Evolutionary conservation across 192 early-diverging fungal species (phyloP), one percentile per base, ranked within the genome.

Genomic region (Mortierella claussenii): DNA sequence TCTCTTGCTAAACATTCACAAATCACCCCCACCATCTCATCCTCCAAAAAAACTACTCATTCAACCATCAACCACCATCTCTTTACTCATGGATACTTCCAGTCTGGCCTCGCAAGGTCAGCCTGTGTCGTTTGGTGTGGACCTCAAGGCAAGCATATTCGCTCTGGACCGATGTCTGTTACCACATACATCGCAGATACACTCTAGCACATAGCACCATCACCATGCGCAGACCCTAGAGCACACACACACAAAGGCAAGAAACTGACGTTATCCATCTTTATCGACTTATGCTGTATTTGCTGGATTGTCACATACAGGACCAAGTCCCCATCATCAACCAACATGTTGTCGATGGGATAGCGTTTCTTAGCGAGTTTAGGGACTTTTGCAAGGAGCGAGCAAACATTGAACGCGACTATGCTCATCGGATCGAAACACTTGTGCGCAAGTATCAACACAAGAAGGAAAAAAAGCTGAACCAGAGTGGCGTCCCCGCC

Each of bases 361-460:
- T 93, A 37, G 78, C 82, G 9, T 92, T 91, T 47, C 50, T 91
- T 24, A 54, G 67, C 45, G 90, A 94, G 42, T 87, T 94, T 48
- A 83, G 88, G 21, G 89, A 88, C 46, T 93, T 91, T 74, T 67
- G 89, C 30, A 86, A 85, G 52, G 92, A 94, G 21, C 81, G 86
- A 11, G 84, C 87, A 23, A 86, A 86, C 23, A 80, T 93, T 24
- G 91, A 94, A 55, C 80, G 83, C 28, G 92, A 94, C 33, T 93
- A 86, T 68, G 84, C 89, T 8, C 81, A 84, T 55, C 85, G 87
- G 64, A 80, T 93, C 28, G 92, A 93, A 40, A 53, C 67, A 0
- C 65, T 94, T 11, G 82, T 85, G 0, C 81, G 83, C 51, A 91
- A 90, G 54, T 85, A 92, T 66, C 67, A 79, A 13, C 34, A 48